These are phyloP conservation scores for Glonium stellatum DNA, from an alignment of 495 filamentous ascomycete species.

Conservation along the genomic window DNA sequence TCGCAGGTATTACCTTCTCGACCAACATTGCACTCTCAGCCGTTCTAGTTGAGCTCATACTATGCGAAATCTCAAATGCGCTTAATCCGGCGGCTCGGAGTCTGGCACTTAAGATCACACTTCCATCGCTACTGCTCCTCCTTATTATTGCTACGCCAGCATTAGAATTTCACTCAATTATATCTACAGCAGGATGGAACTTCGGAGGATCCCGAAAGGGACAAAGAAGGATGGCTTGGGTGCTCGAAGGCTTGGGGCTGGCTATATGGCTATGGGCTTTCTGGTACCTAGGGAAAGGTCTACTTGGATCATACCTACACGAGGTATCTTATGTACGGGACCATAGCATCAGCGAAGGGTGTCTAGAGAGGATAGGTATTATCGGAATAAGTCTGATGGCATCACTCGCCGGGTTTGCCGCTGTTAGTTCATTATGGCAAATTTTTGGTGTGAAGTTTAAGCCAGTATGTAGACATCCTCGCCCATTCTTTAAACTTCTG, in stretches of 20 bases:
- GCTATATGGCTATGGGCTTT: slow-evolving; percentile 58
- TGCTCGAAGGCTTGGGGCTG: slow-evolving; percentile 52
- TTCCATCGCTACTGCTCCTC: slow-evolving; percentile 57
- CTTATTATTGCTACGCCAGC: slow-evolving; percentile 63
- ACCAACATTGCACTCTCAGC: slow-evolving; percentile 64
- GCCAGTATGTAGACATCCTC: slow-evolving; percentile 29
- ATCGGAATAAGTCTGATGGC: slow-evolving; percentile 80
- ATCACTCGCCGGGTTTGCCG: slow-evolving; percentile 71
- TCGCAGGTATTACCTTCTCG: slow-evolving; percentile 60
- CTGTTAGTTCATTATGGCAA: slow-evolving; percentile 74
- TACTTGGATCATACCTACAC: slow-evolving; percentile 48
- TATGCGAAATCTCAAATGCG: slow-evolving; percentile 72
- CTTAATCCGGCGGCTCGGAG: slow-evolving; percentile 55
- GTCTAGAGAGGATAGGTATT: slow-evolving; percentile 69
- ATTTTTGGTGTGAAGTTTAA: slow-evolving; percentile 57
- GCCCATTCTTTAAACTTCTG: not conserved
- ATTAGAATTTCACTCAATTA: slow-evolving; percentile 60
- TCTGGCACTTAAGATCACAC: slow-evolving; percentile 55
- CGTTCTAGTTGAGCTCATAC: slow-evolving; percentile 66
- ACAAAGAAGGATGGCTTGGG: slow-evolving; percentile 49
- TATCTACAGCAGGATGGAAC: slow-evolving; percentile 53
- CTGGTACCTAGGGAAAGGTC: slow-evolving; percentile 64
- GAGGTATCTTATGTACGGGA: slow-evolving; percentile 26
- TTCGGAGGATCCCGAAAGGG: slow-evolving; percentile 42
- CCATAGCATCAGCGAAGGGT: slow-evolving; percentile 58